These are phyloP conservation scores for Calvatia gigantea DNA, from an alignment of 768 basidiomycete genomes.

Conservation along the genomic window DNA sequence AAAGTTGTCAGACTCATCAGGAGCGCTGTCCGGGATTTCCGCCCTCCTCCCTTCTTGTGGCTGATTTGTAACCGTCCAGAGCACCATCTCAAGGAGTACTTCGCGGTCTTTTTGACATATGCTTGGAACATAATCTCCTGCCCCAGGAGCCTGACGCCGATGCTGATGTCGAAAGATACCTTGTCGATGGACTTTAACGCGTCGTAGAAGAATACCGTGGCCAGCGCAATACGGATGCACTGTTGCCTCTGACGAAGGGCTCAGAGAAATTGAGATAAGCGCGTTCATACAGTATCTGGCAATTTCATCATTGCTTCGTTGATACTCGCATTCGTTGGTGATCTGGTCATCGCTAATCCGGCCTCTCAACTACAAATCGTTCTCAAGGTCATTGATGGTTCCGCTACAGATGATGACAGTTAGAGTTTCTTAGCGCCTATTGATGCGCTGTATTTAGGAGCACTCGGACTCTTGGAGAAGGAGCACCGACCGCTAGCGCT, in stretches of 20 bases:
- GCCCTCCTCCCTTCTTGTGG: not conserved
- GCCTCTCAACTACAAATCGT: not conserved
- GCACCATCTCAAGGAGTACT: not conserved
- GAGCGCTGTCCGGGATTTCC: not conserved
- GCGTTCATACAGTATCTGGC: constrained; percentile 9
- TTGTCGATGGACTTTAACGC: not conserved
- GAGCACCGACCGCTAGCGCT: not conserved
- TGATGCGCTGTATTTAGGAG: not conserved
- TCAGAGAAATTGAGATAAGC: not conserved
- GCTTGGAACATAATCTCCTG: not conserved
- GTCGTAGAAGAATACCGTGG: not conserved
- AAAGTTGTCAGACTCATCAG: constrained; percentile 9
- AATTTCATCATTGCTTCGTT: constrained; percentile 14
- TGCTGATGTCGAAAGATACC: not conserved
- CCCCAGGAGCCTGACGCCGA: not conserved
- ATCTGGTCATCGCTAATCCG: not conserved
- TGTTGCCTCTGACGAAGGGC: not conserved
- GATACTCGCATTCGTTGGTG: constrained; percentile 12
- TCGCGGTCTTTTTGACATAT: not conserved
- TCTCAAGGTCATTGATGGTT: not conserved
- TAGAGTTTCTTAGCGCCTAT: not conserved
- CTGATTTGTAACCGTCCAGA: not conserved
- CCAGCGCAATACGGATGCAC: not conserved
- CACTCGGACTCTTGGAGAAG: not conserved
- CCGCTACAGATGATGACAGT: not conserved